Base-by-base conservation (phyloP, 2,329 filamentous ascomycete species). In the Huntiella moniliformis region DNA sequence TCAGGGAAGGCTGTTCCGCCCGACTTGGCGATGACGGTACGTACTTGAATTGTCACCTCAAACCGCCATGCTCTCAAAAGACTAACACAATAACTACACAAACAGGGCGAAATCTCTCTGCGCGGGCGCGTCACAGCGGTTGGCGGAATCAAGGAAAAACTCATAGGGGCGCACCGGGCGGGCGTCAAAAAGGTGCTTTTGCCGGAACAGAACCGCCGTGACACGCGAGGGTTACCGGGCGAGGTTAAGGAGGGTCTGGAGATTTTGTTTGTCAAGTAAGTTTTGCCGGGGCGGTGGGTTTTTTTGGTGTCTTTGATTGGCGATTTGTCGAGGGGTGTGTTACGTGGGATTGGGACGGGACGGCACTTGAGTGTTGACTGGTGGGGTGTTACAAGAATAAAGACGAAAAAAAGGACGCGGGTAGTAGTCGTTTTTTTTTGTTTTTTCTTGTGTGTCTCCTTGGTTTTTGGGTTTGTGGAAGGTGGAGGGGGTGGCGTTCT, bases 61-160 rank as follows among this genome's bases (percentile, higher is more conserved):
- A 39, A 6, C 32, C 38, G 10, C 46, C 36, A 42, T 40, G 44
- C 38, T 16, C 15, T 15, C 11, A 38, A 17, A 38, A 38, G 47
- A 38, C 39, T 53, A 13, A 49, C 39, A 33, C 8, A 3, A 16
- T 49, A 22, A 18, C 11, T 16, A 11, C 12, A 5, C 47, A 28
- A n/a, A 61, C 58, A 74, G 70, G 74, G 75, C 52, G 76, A 79
- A 57, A 76, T 79, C 51, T 85, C 82, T 47, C 74, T 98, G 18
- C 75, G 91, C 37, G 91, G 91, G 16, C 77, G 86, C 52, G 82
- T 98, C 47, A 84, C 91, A 63, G 85, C 88, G 18, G 91, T 98
- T 33, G 91, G 91, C 45, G 91, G 91, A 13, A 96, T 98, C 65
- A 95, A 96, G 64, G 88, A 98, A 73, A 98, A 98, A 63, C 70